Base-by-base conservation (phyloP, 768 basidiomycete genomes). In the Russula griseocarnosa region DNA sequence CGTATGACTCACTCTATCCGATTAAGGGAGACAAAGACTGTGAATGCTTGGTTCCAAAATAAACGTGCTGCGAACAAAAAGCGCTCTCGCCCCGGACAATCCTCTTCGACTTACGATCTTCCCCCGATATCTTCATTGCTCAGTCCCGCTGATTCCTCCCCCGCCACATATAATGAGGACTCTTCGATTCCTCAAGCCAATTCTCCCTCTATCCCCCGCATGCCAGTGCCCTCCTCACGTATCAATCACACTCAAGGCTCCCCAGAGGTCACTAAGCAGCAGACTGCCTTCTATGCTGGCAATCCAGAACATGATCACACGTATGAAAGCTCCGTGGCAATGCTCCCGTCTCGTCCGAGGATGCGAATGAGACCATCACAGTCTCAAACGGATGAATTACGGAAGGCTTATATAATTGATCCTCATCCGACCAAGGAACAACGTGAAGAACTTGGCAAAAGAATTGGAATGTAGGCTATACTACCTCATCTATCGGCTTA, bases 21-120 rank as follows among this genome's bases (percentile, higher is more conserved):
- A 66, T 64, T 56, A 46, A 91, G 90, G 86, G 87, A 90, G 73
- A 85, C 84, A 74, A 91, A 91, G 81, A 89, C 87, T 3, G 88
- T 91, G 72, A 88, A 88, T 72, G 87, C 90, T 16, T 91, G 88
- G 86, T 92, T 91, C 75, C 89, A 91, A 76, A 91, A 91, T 73
- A 91, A 90, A 79, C 81, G 90, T 60, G 89, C 90, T 7, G 90
- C 88, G 14, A 84, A 83, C 69, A 91, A 90, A 81, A 91, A 91
- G 75, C 78, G 81, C 24, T 77, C 81, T 52, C 63, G 66, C 32
- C 65, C 65, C 44, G 51, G 52, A 51, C 47, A 78, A 72, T 62
- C 69, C 61, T 70, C 70, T 24, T 65, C 66, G 58, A 68, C 63
- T 46, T 69, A 71, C 44, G 64, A 66, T 50, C 66, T 69, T 71